phyloP scores from a whole-genome alignment of 2,329 filamentous ascomycete genomes.

The Colletotrichum paranaense region DNA sequence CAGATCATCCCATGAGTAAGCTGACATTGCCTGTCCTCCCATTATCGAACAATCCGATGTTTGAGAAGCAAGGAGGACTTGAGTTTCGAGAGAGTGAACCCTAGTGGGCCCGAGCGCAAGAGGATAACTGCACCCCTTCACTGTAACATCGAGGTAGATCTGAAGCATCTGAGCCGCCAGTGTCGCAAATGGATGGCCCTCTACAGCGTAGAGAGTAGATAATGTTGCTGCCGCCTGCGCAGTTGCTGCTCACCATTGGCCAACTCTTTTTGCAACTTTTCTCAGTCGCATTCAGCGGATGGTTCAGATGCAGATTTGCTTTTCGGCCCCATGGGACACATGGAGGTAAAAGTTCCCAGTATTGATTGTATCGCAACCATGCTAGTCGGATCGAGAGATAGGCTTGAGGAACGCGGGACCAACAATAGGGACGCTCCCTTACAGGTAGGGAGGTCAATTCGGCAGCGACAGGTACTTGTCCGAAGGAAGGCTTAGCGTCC shows the following conservation, averaged over 20 bases:
- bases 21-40: slow-evolving; percentile 3
- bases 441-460: neutral
- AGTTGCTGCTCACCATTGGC: neutral
- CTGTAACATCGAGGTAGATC: slow-evolving; percentile 30
- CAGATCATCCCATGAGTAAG: slow-evolving; percentile 18
- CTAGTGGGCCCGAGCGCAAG: slow-evolving; percentile 11
- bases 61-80: neutral
- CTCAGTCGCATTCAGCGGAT: neutral
- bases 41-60: slow-evolving; percentile 1
- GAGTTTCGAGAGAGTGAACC: neutral
- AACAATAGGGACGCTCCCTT: neutral
- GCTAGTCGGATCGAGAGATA: neutral
- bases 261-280: neutral
- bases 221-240: neutral
- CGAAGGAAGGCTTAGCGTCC: neutral
- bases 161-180: slow-evolving; percentile 34
- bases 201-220: neutral
- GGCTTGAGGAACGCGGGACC: neutral
- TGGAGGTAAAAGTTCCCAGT: neutral
- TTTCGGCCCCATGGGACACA: neutral
- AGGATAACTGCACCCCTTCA: slow-evolving; percentile 17
- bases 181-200: slow-evolving; percentile 25
- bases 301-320: neutral
- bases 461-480: neutral
- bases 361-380: too few relatives aligned